phyloP scores from a whole-genome alignment of 75 land plant species.

The Selaginella tamariscina region DNA sequence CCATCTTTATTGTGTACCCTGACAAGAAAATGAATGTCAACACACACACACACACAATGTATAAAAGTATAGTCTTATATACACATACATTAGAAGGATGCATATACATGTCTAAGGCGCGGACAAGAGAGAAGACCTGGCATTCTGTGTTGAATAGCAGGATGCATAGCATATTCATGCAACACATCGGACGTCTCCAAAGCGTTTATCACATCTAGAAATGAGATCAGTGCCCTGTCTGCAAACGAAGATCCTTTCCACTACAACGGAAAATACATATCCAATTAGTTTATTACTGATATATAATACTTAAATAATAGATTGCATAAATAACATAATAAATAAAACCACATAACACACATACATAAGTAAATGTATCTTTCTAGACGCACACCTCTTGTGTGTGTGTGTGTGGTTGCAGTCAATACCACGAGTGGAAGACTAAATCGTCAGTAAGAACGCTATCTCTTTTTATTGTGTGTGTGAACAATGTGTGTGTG shows the following conservation, averaged over 20 bases:
- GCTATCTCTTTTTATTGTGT: too few species aligned
- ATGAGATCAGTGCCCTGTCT: slow-evolving; percentile 34
- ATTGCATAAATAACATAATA: too few species aligned
- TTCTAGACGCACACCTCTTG: too few species aligned
- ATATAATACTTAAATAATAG: too few species aligned
- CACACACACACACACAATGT: neutral
- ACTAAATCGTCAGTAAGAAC: too few species aligned
- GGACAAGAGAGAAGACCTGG: slow-evolving; percentile 25
- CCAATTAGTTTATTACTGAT: too few species aligned
- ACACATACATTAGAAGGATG: neutral
- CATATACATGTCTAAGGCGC: neutral
- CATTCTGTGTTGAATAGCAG: slow-evolving; percentile 35
- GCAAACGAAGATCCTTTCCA: slow-evolving; percentile 36
- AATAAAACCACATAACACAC: too few species aligned
- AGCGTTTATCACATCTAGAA: slow-evolving; percentile 30
- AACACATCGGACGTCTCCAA: slow-evolving; percentile 34
- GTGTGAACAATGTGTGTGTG: too few species aligned
- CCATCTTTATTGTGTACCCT: slow-evolving; percentile 34
- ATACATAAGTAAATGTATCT: too few species aligned
- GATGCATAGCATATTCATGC: slow-evolving; percentile 37
- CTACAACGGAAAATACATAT: slow-evolving; percentile 17
- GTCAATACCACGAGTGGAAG: too few species aligned
- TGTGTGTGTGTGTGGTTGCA: too few species aligned
- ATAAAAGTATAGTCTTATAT: too few species aligned
- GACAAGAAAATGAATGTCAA: neutral